Percentiles rank a stretch among this genome's conserved stretches.
Conservation (phyloP, 768 basidiomycete genomes). For the Cystobasidium onofrii region DNA sequence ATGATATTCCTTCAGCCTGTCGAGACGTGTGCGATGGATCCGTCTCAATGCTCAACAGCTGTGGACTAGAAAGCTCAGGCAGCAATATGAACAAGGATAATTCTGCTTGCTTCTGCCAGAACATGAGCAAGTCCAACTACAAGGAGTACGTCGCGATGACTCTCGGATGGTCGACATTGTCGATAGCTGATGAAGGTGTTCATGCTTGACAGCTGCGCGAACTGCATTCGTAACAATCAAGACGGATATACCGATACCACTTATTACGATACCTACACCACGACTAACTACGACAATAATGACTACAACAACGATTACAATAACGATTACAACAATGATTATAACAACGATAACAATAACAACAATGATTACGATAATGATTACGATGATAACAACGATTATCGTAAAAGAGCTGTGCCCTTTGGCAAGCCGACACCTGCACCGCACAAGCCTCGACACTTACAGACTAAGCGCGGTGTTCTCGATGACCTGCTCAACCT, state of each 20-base stretch:
- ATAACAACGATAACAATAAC: background rate
- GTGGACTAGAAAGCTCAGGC: slow-evolving; percentile 9
- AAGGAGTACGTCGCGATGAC: background rate
- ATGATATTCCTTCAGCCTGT: slow-evolving; percentile 5
- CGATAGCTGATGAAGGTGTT: background rate
- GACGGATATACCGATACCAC: background rate
- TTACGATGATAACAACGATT: slow-evolving; percentile 1
- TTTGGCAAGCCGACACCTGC: background rate
- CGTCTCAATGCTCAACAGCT: slow-evolving; percentile 15
- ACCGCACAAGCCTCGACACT: background rate
- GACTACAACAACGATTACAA: slow-evolving; percentile 2
- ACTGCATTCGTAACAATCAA: background rate
- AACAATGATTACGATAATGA: slow-evolving; percentile 5
- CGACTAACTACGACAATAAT: background rate
- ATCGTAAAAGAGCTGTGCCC: slow-evolving; percentile 1
- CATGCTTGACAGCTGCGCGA: background rate
- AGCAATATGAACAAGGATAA: background rate
- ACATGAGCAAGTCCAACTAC: background rate
- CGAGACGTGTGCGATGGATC: background rate
- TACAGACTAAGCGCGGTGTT: background rate
- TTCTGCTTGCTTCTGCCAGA: background rate
- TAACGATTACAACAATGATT: background rate
- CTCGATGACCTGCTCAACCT: slow-evolving; percentile 16
- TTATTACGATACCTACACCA: background rate
- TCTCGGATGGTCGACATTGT: background rate